Evolutionary conservation across 139 green algal species (phyloP).

Genomic region (Coelastrella sp.): DNA sequence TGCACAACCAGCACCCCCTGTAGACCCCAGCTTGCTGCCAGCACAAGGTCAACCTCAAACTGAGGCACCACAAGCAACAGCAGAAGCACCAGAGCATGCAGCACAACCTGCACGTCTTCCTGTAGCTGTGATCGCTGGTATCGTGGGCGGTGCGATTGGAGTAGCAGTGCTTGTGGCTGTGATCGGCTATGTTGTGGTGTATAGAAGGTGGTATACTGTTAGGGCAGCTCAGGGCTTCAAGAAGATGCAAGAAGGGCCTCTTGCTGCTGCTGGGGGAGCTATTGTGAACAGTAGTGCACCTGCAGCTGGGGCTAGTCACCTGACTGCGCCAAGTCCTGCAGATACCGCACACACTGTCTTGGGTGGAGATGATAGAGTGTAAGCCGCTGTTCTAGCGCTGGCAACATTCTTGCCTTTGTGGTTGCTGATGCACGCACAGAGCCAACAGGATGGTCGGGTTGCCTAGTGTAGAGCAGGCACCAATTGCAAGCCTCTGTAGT

Average conservation of each 20-base stretch:
- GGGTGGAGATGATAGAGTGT: slow-evolving; percentile 30
- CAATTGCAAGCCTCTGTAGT: too few species aligned
- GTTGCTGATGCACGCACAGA: neutral
- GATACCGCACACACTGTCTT: neutral
- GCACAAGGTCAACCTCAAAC: neutral
- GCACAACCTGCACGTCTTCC: neutral
- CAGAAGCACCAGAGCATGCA: neutral
- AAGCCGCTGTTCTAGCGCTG: too few species aligned
- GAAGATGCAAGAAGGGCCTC: slow-evolving; percentile 37
- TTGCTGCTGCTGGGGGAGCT: slow-evolving; percentile 34
- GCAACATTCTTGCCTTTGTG: too few species aligned
- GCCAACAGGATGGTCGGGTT: too few species aligned
- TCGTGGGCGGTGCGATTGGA: neutral
- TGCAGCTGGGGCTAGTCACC: neutral
- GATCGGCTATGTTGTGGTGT: slow-evolving; percentile 23
- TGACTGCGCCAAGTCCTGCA: slow-evolving; percentile 7
- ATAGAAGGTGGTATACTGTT: slow-evolving; percentile 36
- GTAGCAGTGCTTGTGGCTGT: slow-evolving; percentile 10
- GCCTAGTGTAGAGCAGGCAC: too few species aligned
- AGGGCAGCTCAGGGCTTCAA: slow-evolving; percentile 29
- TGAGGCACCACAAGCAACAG: neutral
- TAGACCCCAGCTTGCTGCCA: neutral
- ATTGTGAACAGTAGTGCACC: slow-evolving; percentile 37
- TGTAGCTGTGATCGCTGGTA: neutral
- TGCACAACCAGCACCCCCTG: neutral